These are phyloP conservation scores for Cyclotella sp. DNA, from an alignment of 108 stramenopile species.

Conservation along the genomic window DNA sequence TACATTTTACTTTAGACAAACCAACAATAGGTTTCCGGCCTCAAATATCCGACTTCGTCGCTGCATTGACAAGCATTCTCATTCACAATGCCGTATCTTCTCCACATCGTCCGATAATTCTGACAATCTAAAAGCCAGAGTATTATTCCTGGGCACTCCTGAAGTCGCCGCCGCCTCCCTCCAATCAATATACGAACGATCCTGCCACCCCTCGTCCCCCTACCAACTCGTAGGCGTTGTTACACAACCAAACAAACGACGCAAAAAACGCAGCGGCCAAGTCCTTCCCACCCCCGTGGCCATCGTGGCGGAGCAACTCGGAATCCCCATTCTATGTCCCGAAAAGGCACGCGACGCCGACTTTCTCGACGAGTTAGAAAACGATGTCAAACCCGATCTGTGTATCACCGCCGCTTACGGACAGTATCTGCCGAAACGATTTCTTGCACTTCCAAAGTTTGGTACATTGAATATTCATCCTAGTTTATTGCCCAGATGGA, in stretches of 20 bases:
- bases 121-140: conserved; percentile 53
- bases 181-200: conserved; percentile 70
- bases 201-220: conserved; percentile 48
- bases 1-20: background rate
- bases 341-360: conserved; percentile 88
- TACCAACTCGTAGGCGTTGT: conserved; percentile 93
- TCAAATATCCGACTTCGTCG: background rate
- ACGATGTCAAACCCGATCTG: conserved; percentile 85
- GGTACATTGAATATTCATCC: conserved; percentile 99
- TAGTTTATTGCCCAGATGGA: conserved; percentile 91
- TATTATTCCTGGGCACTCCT: conserved; percentile 96
- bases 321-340: conserved; percentile 82
- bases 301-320: conserved; percentile 78
- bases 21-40: background rate
- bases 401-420: conserved; percentile 99
- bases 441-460: conserved; percentile 84
- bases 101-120: conserved; percentile 1
- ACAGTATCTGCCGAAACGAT: conserved; percentile 92
- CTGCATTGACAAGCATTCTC: conserved; percentile 2
- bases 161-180: conserved; percentile 95
- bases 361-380: conserved; percentile 80
- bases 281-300: conserved; percentile 87
- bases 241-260: conserved; percentile 92
- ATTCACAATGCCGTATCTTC: background rate
- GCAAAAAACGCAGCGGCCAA: conserved; percentile 81